Conservation (phyloP, 164 flowering plant genomes). For the Echeveria elegans region DNA sequence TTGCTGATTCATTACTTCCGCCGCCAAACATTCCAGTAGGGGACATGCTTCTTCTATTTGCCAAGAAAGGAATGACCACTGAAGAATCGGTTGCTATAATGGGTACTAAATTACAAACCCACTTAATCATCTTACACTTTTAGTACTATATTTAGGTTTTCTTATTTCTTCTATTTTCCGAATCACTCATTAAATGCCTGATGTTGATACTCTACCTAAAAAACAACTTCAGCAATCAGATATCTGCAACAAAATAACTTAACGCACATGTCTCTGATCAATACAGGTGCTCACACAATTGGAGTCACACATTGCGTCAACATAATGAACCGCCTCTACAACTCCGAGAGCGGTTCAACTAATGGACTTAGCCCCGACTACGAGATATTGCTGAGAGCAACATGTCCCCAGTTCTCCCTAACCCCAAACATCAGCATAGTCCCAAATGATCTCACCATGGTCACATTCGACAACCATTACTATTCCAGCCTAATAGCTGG, state of each 20-base stretch:
- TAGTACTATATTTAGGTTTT: background rate
- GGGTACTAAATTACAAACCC: conserved; percentile 22
- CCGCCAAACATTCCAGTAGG: conserved; percentile 23
- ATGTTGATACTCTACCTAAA: background rate
- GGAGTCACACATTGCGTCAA: conserved; percentile 44
- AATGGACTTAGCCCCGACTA: conserved; percentile 13
- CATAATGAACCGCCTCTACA: conserved; percentile 22
- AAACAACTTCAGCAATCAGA: background rate
- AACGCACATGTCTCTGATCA: conserved; percentile 7
- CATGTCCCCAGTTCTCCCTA: conserved; percentile 20
- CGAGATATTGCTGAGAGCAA: conserved; percentile 16
- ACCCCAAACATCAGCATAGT: conserved; percentile 21
- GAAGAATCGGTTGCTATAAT: conserved; percentile 54
- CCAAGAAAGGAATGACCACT: conserved; percentile 34
- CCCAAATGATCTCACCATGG: conserved; percentile 33
- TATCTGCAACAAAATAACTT: background rate
- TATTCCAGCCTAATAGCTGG: conserved; percentile 25
- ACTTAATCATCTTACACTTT: background rate
- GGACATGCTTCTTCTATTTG: conserved; percentile 25
- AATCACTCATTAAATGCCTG: background rate
- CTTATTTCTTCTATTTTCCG: background rate
- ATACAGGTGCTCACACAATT: conserved; percentile 44
- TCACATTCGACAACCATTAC: conserved; percentile 38
- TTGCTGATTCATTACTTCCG: conserved; percentile 45
- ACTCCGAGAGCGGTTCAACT: background rate